Base-by-base conservation (phyloP, 176 grass and related monocot species). In the Ampelocalamus luodianensis region DNA sequence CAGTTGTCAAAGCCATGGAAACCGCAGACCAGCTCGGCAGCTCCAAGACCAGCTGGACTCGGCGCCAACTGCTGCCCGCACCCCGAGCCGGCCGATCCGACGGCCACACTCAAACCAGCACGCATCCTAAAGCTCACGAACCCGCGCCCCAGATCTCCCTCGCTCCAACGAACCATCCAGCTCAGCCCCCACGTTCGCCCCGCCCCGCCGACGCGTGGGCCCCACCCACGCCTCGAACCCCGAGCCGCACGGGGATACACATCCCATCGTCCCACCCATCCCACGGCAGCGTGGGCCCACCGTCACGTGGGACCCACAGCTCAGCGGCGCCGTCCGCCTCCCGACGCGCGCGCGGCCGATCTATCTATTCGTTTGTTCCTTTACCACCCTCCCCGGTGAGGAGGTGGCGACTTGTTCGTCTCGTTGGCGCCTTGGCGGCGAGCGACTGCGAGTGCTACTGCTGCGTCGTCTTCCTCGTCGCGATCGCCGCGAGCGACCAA, bases 81-180 rank as follows among this genome's bases (percentile, higher is more conserved):
- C 0, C 4, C 3, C 22, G n/a, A 11, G 49, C 6, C 39, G 17
- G 3, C 46, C 50, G 54, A 82, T 82, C 88, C 20, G 10, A 86
- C 72, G 88, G 79, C 56, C 72, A 13, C 17, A 36, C 83, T 90
- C 78, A 77, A 90, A 90, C 10, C 50, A 13, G 45, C 88, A 62
- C 34, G 40, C 2, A 89, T 81, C 71, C 15, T 7, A 22, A 76
- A 38, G 64, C 77, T 64, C 27, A 3, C 24, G 78, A 39, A 3
- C 77, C 38, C 34, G 22, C 4, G 5, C 20, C 1, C 39, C 62
- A 1, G 23, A 32, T 24, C 46, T 5, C 26, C 27, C 27, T 12
- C 69, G 3, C 22, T 1, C 61, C 2, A 58, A 9, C 5, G 6
- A 1, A 2, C 40, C 34, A 10, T 77, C 88, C 88, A 90, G 78